Base-by-base conservation (phyloP, 208 protist genomes). In the Zelonia costaricensis region DNA sequence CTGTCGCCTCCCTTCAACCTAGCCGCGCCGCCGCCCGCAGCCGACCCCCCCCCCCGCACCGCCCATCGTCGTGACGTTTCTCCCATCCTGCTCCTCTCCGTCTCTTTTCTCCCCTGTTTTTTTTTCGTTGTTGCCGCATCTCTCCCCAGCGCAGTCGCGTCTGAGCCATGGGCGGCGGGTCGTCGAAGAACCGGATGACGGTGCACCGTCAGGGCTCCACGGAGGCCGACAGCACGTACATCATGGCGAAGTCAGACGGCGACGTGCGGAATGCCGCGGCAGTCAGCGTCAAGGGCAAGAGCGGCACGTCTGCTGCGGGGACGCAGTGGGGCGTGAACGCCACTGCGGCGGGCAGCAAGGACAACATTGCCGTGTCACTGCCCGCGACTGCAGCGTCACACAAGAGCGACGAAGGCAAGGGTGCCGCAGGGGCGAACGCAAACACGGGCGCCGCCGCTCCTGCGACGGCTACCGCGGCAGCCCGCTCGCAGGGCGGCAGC, bases 101-200 rank as follows among this genome's bases (percentile, higher is more conserved):
- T 52, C 18, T 9, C 7, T 12, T 33, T 20, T 27, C 13, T 40
- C 10, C 22, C 30, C 9, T 40, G 0, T 22, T 18, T 0, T 2
- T 54, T 23, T 54, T n/a, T 55, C 38, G 15, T 6, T 39, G 1
- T 18, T 40, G 2, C 4, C 18, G 5, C 16, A 36, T 52, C 5
- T 18, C 16, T 52, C 6, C 7, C 4, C 8, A 16, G 20, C 9
- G 10, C 44, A 25, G 5, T n/a, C 9, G 18, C 8, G 18, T 18
- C 35, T 23, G 39, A n/a, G 54, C 13, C 44, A 69, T 69, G 63
- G 63, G 63, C 12, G 43, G 53, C 15, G 63, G 53, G 2, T 44
- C 52, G 27, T 49, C 63, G 4, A 69, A 62, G 30, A 48, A 33
- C 0, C 38, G 33, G 2, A 44, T 62, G 10, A 35, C 42, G n/a